Conservation (phyloP, 345 rosid species). For the Hibiscus syriacus region DNA sequence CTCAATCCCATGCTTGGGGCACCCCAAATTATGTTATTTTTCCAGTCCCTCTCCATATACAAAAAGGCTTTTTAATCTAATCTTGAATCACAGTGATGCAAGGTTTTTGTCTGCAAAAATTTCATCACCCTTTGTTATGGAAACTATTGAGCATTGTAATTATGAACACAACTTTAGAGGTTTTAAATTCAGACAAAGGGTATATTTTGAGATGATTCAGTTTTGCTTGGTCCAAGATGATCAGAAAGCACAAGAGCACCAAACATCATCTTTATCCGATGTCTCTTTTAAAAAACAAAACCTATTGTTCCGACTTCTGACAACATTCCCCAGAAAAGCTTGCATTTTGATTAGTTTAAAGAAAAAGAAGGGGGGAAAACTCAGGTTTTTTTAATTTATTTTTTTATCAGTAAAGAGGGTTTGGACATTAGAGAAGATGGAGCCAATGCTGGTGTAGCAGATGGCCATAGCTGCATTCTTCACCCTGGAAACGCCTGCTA, state of each 20-base stretch:
- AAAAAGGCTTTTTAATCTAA: too few species aligned
- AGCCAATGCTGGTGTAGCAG: constrained; percentile 14
- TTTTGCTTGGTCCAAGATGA: constrained; percentile 14
- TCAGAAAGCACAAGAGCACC: constrained; percentile 5
- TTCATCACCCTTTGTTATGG: too few species aligned
- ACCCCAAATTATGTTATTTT: too few species aligned
- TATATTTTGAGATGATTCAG: not conserved
- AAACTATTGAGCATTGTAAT: too few species aligned
- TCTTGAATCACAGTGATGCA: not conserved
- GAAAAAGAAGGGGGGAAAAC: not conserved
- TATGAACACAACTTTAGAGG: constrained; percentile 3
- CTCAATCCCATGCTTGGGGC: too few species aligned
- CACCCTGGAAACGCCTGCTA: constrained; percentile 42
- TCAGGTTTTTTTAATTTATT: not conserved
- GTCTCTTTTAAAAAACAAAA: not conserved
- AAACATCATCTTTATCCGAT: not conserved
- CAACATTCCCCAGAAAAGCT: constrained; percentile 1
- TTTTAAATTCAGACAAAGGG: constrained; percentile 1
- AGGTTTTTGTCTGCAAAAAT: not conserved
- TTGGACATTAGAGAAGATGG: constrained; percentile 16
- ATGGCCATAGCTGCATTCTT: constrained; percentile 51
- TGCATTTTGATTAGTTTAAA: not conserved
- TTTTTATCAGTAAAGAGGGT: not conserved
- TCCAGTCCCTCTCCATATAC: too few species aligned
- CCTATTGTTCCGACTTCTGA: not conserved